A percentile compares a stretch with the other conserved stretches of the same genome.
Conservation (phyloP, 2,329 filamentous ascomycete genomes). For the Pestalotiopsis sp. region DNA sequence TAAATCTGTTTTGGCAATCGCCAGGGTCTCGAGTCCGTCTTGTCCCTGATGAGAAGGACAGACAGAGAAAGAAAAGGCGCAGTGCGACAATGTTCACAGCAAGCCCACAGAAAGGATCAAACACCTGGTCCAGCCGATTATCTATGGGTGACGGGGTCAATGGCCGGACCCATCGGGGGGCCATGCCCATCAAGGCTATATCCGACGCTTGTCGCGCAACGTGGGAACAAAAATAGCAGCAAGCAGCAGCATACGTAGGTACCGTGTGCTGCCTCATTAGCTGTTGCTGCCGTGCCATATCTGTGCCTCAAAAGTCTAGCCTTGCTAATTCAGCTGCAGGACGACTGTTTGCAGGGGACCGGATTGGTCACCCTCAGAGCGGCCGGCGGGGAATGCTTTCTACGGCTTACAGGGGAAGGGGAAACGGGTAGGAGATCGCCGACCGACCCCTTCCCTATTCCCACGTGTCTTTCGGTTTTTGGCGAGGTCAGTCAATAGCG, state of each 20-base stretch:
- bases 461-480: slow-evolving; percentile 1
- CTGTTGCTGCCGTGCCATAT: not conserved
- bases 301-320: not conserved
- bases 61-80: too few species aligned
- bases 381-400: not conserved
- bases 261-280: not conserved
- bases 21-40: not conserved
- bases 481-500: not conserved
- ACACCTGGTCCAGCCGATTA: not conserved
- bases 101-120: not conserved
- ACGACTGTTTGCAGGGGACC: not conserved
- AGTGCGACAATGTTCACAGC: not conserved
- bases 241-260: not conserved
- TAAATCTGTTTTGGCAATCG: not conserved
- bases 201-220: slow-evolving; percentile 3
- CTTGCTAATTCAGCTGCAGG: not conserved
- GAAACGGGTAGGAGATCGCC: slow-evolving; percentile 8
- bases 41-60: too few species aligned
- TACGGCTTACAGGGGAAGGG: not conserved
- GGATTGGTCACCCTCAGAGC: not conserved
- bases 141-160: not conserved
- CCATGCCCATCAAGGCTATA: not conserved
- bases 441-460: not conserved
- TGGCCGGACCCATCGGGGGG: not conserved
- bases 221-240: slow-evolving; percentile 5